Base-by-base conservation (phyloP, 306 rosid species). In the Ceratonia siliqua region DNA sequence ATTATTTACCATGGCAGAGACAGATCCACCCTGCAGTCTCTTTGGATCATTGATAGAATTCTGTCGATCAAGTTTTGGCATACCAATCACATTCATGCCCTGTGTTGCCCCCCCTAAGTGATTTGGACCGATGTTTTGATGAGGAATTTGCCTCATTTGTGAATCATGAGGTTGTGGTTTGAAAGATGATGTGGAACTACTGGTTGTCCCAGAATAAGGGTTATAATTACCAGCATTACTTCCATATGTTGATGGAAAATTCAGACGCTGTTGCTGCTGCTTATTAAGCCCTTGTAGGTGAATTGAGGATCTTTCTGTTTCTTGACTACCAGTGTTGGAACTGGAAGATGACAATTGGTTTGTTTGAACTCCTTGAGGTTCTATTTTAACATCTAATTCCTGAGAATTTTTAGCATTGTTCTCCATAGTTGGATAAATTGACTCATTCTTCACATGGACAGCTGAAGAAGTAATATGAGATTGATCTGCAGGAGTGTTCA, bases 181-280 rank as follows among this genome's bases (percentile, higher is more conserved):
- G 77, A 83, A 65, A 78, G 96, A 77, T 58, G 89, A 45, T 32
- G 90, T 46, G 27, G 86, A 81, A 72, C 88, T 66, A 79, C 79
- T 89, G 68, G 87, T 81, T 48, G 92, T 67, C 62, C 92, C 97
- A 1, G 91, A 72, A 84, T 85, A 94, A 28, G 85, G 82, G 76
- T 69, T 85, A 81, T 80, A 89, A 77, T 84, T 91, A 73, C 90
- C 81, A 64, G 81, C 83, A 76, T 58, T 86, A 69, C 74, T 75
- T 57, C 98, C 96, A 73, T 86, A 89, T 75, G 84, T 79, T 62
- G 89, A 89, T 11, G 96, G 87, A 62, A 84, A 87, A 70, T 84
- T 96, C 66, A 87, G 74, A 80, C 79, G 89, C 21, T 87, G 96
- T 21, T 86, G 91, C 74, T 90, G 93, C 80, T 85, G 93, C 84